Percentiles rank a stretch among this genome's conserved stretches.
phyloP scores from a whole-genome alignment of 2,329 filamentous ascomycete genomes.

The Botrytis sinoallii region DNA sequence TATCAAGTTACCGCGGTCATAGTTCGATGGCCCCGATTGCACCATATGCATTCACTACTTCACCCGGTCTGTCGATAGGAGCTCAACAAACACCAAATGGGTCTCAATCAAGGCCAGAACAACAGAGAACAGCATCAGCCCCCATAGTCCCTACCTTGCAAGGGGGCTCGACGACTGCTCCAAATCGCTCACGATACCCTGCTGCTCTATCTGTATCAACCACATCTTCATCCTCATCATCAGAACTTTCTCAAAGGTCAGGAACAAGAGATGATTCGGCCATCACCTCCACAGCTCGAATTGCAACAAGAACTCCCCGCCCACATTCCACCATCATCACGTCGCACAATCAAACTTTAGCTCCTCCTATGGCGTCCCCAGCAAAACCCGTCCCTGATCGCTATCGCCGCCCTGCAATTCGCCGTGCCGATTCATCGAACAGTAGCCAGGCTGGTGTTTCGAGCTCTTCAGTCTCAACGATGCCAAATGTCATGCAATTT shows the following conservation, averaged over 20 bases:
- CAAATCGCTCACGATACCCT: slow-evolving; percentile 44
- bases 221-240: slow-evolving; percentile 37
- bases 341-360: slow-evolving; percentile 49
- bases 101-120: slow-evolving; percentile 54
- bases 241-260: slow-evolving; percentile 40
- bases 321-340: slow-evolving; percentile 43
- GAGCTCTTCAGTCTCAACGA: slow-evolving; percentile 47
- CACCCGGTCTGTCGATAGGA: slow-evolving; percentile 60
- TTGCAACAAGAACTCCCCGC: slow-evolving; percentile 29
- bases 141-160: slow-evolving; percentile 45
- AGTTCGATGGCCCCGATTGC: slow-evolving; percentile 57
- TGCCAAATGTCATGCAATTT: slow-evolving; percentile 54
- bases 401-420: slow-evolving; percentile 67
- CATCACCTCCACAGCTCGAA: slow-evolving; percentile 40
- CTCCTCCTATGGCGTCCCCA: slow-evolving; percentile 45
- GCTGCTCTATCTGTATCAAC: slow-evolving; percentile 52
- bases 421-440: slow-evolving; percentile 43
- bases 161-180: slow-evolving; percentile 34
- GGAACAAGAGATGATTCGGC: slow-evolving; percentile 54
- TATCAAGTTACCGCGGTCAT: slow-evolving; percentile 52
- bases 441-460: slow-evolving; percentile 28
- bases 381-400: slow-evolving; percentile 74
- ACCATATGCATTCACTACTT: slow-evolving; percentile 72
- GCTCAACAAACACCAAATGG: slow-evolving; percentile 29
- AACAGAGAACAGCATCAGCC: slow-evolving; percentile 51